phyloP scores from a whole-genome alignment of 1,284 basidiomycete species.

The Papiliotrema flavescens region DNA sequence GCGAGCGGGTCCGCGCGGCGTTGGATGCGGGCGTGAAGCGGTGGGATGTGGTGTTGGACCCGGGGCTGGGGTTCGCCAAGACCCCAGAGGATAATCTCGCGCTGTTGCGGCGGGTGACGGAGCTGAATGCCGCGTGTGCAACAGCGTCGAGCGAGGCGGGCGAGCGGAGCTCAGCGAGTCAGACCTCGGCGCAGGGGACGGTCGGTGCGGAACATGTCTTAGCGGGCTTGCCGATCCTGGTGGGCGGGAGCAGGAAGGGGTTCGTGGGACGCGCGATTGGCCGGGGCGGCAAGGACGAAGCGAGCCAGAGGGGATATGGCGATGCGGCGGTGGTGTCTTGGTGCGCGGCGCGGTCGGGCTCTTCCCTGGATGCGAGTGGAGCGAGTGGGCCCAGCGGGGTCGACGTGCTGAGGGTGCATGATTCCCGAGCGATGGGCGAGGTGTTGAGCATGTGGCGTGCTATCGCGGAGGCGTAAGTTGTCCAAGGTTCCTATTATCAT shows the following conservation, averaged over 20 bases:
- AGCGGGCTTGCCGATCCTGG: conserved; percentile 60
- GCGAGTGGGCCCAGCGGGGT: conserved; percentile 39
- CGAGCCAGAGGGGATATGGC: conserved; percentile 70
- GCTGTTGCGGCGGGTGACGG: conserved; percentile 58
- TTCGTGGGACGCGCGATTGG: conserved; percentile 65
- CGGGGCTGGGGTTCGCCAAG: conserved; percentile 95
- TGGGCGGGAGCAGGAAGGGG: conserved; percentile 79
- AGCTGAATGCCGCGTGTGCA: conserved; percentile 3
- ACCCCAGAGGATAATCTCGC: conserved; percentile 69
- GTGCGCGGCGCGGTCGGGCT: too few relatives aligned
- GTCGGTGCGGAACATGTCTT: background rate
- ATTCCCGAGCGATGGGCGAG: conserved; percentile 66
- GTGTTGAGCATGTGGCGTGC: conserved; percentile 57
- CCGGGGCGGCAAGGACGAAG: conserved; percentile 46
- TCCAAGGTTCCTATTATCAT: too few relatives aligned
- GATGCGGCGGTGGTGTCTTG: conserved; percentile 76
- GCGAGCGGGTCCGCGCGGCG: conserved; percentile 62
- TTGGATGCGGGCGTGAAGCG: conserved; percentile 74
- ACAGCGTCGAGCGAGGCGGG: too few relatives aligned
- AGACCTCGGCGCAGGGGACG: too few relatives aligned
- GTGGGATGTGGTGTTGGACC: conserved; percentile 90
- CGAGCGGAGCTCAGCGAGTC: too few relatives aligned
- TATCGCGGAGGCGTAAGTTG: conserved; percentile 33
- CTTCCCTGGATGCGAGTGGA: conserved; percentile 64
- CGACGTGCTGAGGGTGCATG: conserved; percentile 78